Evolutionary conservation across 2,329 filamentous ascomycete genomes (phyloP), one percentile per base, ranked within the genome.

Genomic region (Fusarium pseudonygamai): DNA sequence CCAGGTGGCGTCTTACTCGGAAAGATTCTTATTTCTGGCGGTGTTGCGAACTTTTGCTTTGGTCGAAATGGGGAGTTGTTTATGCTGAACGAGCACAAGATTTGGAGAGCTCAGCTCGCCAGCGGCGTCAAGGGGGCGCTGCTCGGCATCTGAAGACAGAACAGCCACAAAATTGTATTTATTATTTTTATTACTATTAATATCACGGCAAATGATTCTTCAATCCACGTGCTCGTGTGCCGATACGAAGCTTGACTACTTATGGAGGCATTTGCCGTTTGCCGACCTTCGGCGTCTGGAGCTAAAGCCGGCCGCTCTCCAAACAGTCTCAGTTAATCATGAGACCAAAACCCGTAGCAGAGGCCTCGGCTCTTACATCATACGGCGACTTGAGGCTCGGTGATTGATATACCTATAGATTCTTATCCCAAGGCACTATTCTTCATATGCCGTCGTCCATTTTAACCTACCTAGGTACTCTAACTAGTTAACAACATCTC

Each of bases 31-130:
- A 78, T 85, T 1, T 78, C 81, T 2, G 85, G 83, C 0, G 84
- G 84, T 1, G 80, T 82, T 6, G 82, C 85, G 0, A 87, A 87
- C 65, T 87, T 87, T 63, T 85, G 83, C 43, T 87, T 87, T 64
- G 85, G 85, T 0, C 78, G 75, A 14, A 73, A 82, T 12, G 83
- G 84, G 1, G 80, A 84, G 67, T 69, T 87, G 30, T 85, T 87
- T 42, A 77, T 87, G 15, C 77, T 87, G 20, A 87, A 87, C 47
- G 86, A 88, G 79, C 77, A 82, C 32, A 80, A 78, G 43, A 63
- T 87, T 10, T 86, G 82, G 81, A 79, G 80, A 46, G 80, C 83
- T 22, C 69, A 68, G 42, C 24, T 79, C 10, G 60, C 55, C 4
- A 6, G n/a, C 2, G 34, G 45, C 0, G 73, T 69, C 1, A 78